Percentiles rank a stretch among this genome's conserved stretches.
Evolutionary conservation across 345 rosid genomes (phyloP).

Genomic region (Linum tenue): DNA sequence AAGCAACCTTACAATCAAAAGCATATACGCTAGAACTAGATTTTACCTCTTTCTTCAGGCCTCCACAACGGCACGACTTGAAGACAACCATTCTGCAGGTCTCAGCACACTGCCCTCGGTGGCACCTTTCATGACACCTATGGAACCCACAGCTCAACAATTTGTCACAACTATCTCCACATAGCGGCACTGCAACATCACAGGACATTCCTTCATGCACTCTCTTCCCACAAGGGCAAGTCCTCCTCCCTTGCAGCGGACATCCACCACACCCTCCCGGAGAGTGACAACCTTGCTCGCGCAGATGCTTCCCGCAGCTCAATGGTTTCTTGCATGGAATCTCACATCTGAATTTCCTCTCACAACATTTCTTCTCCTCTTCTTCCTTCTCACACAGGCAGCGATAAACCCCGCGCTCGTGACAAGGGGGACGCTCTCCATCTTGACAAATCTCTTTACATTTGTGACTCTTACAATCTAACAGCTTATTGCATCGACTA

Average conservation of each 20-base stretch:
- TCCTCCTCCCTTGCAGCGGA: conserved; percentile 70
- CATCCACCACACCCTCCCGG: conserved; percentile 65
- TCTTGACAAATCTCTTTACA: conserved; percentile 64
- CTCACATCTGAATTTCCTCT: conserved; percentile 61
- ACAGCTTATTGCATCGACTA: conserved; percentile 27
- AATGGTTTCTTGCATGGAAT: conserved; percentile 48
- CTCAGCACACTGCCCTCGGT: conserved; percentile 66
- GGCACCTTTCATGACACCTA: conserved; percentile 83
- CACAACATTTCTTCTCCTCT: conserved; percentile 69
- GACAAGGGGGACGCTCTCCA: conserved; percentile 62
- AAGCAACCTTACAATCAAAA: background rate
- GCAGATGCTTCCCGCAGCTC: conserved; percentile 62
- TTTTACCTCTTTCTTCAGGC: conserved; percentile 75
- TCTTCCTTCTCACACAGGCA: conserved; percentile 51
- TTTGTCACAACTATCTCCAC: conserved; percentile 83
- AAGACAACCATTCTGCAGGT: conserved; percentile 69
- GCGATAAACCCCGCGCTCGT: conserved; percentile 38
- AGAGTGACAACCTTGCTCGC: conserved; percentile 65
- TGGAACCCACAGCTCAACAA: conserved; percentile 60
- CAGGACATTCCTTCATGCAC: conserved; percentile 68
- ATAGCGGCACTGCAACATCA: conserved; percentile 55
- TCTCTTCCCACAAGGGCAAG: conserved; percentile 84
- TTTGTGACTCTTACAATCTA: conserved; percentile 52
- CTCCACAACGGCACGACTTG: conserved; percentile 70
- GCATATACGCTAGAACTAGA: background rate